Evolutionary conservation across 306 rosid genomes (phyloP), one percentile per base, ranked within the genome.

Genomic region (Begonia masoniana): DNA sequence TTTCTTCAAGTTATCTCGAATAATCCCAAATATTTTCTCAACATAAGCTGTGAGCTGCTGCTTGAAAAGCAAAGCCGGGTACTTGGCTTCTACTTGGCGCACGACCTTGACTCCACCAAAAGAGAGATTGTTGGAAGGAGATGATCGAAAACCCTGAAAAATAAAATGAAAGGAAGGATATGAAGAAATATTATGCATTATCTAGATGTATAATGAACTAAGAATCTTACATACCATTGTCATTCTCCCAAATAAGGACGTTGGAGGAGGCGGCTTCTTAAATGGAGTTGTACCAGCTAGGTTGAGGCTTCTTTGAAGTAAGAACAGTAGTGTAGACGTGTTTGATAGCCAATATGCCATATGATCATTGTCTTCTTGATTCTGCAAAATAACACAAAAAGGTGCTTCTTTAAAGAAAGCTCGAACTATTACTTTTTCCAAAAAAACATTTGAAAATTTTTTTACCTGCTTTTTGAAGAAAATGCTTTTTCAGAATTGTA

Each of bases 21-120:
- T 64, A 57, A 92, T 92, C 58, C 99, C 99, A 4, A 87, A 92
- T 76, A 92, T 87, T 83, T 92, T 92, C 74, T 92, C 99, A 47
- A 92, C 99, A 70, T 83, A 92, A 61, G 99, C 99, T 35, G 96
- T 92, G 66, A 92, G 92, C 80, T 92, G 99, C 78, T 92, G 99
- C 85, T 87, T 92, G 81, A 92, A 92, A 61, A 92, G 85, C 71
- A 92, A 92, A 60, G 99, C 99, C 31, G 99, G 99, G 68, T 92
- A 87, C 65, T 92, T 92, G 47, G 96, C 99, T 58, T 92, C 99
- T 46, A 92, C 96, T 69, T 86, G 87, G 59, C 93, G 86, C 11
- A 87, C 80, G 45, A 92, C 77, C 13, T 92, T 94, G 26, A 67
- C 55, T 43, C 80, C 61, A 41, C 92, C 70, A 43, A 75, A 69